phyloP scores from a whole-genome alignment of 2,329 filamentous ascomycete genomes.

The Hawksworthiomyces lignivorus region DNA sequence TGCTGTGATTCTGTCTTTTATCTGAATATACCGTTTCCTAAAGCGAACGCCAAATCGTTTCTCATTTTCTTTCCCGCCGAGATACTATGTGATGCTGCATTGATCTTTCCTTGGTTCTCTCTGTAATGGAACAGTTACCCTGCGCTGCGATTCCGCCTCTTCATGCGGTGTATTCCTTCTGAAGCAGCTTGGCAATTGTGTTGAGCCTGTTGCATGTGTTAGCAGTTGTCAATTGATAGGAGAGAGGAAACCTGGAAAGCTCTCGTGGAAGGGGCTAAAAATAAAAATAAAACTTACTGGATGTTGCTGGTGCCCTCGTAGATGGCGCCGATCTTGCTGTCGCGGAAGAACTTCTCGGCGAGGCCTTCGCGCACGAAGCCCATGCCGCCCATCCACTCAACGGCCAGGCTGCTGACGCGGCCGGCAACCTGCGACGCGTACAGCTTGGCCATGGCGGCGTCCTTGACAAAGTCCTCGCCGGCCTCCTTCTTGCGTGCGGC shows the following conservation, averaged over 20 bases:
- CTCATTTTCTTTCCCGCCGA: not conserved
- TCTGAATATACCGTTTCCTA: too few species aligned
- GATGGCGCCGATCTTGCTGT: slow-evolving; percentile 97
- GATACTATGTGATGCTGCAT: too few species aligned
- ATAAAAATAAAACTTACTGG: slow-evolving; percentile 42
- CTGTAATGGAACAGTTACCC: too few species aligned
- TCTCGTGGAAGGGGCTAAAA: too few species aligned
- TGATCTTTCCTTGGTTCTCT: too few species aligned
- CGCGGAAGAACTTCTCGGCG: slow-evolving; percentile 95
- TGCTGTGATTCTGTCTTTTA: too few species aligned
- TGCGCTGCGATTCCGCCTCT: too few species aligned
- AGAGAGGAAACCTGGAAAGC: not conserved
- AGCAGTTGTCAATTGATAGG: slow-evolving; percentile 13
- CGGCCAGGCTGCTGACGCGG: slow-evolving; percentile 72
- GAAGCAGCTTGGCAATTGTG: slow-evolving; percentile 55
- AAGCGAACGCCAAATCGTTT: too few species aligned
- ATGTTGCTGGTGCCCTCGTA: slow-evolving; percentile 87
- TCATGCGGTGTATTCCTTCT: slow-evolving; percentile 50
- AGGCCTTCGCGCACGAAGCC: slow-evolving; percentile 94
- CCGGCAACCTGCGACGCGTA: slow-evolving; percentile 90
- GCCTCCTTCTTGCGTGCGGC: slow-evolving; percentile 97
- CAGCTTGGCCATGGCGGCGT: slow-evolving; percentile 97
- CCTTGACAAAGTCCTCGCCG: slow-evolving; percentile 86
- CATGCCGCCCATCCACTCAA: slow-evolving; percentile 99
- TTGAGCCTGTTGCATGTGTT: slow-evolving; percentile 39